A percentile compares a stretch with the other conserved stretches of the same genome.
These are phyloP conservation scores for Crotalaria pallida DNA, from an alignment of 306 rosid species.

Conservation along the genomic window DNA sequence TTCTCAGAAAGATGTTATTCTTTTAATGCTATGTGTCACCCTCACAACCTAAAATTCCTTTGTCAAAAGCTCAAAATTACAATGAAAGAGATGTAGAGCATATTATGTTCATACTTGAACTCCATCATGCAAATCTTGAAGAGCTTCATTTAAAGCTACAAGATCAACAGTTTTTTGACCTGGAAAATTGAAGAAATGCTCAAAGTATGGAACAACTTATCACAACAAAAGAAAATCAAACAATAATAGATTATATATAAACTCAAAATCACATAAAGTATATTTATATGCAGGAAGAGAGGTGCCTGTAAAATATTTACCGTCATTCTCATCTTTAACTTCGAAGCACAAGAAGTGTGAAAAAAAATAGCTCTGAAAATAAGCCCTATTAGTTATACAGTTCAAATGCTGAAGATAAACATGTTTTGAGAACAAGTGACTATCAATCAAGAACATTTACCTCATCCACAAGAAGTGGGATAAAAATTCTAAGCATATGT, in stretches of 20 bases:
- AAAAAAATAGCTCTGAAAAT: conserved; percentile 81
- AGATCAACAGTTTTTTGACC: conserved; percentile 63
- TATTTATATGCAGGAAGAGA: not conserved
- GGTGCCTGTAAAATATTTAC: conserved; percentile 40
- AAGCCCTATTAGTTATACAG: conserved; percentile 14
- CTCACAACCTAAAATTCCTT: no score
- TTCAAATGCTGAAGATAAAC: conserved; percentile 1
- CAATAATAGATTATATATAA: not conserved
- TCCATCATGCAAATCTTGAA: conserved; percentile 93
- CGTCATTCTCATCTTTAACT: conserved; percentile 70
- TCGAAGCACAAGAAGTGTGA: conserved; percentile 96
- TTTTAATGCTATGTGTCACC: no score
- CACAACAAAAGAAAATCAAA: conserved; percentile 6
- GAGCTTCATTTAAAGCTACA: conserved; percentile 74
- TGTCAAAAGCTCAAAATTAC: conserved; percentile 6
- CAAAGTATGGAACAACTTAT: conserved; percentile 22
- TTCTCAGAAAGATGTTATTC: no score
- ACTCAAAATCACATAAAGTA: not conserved
- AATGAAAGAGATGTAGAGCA: not conserved
- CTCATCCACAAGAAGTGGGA: conserved; percentile 98
- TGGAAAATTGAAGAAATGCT: conserved; percentile 24
- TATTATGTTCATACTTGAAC: conserved; percentile 55
- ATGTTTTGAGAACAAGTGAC: not conserved
- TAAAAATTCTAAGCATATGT: conserved; percentile 79
- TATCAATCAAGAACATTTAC: conserved; percentile 43